These are phyloP conservation scores for Astragalus glycyphyllos DNA, from an alignment of 306 rosid species.

Conservation along the genomic window DNA sequence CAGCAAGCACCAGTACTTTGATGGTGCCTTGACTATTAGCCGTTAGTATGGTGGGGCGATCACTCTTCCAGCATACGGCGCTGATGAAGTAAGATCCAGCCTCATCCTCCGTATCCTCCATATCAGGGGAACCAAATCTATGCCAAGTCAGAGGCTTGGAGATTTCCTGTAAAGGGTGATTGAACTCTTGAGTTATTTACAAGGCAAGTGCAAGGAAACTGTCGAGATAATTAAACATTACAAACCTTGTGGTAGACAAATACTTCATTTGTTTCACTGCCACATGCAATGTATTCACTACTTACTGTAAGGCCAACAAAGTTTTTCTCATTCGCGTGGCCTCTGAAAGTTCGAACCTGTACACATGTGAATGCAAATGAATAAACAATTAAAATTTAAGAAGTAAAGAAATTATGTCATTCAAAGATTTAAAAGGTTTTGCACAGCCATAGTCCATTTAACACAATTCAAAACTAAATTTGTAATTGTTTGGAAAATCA, in stretches of 20 bases:
- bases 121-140: constrained; percentile 78
- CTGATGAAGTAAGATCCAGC: constrained; percentile 88
- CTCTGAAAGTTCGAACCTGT: constrained; percentile 88
- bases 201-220: constrained; percentile 10
- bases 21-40: constrained; percentile 98
- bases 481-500: neutral
- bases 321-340: constrained; percentile 95
- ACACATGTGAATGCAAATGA: constrained; percentile 19
- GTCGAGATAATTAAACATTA: constrained; percentile 6
- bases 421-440: neutral
- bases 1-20: constrained; percentile 93
- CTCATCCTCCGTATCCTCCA: constrained; percentile 81
- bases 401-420: neutral
- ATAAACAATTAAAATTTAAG: neutral
- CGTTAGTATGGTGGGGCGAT: constrained; percentile 88
- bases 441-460: constrained; percentile 18
- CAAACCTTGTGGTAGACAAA: constrained; percentile 96
- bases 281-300: constrained; percentile 89
- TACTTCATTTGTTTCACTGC: constrained; percentile 97
- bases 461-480: constrained; percentile 22
- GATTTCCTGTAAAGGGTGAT: constrained; percentile 69
- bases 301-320: constrained; percentile 94
- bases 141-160: constrained; percentile 87
- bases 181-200: constrained; percentile 36
- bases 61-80: constrained; percentile 98